A percentile compares a stretch with the other conserved stretches of the same genome.
Evolutionary conservation across 2,329 filamentous ascomycete genomes (phyloP).

Genomic region (Metarhizium robertsii): DNA sequence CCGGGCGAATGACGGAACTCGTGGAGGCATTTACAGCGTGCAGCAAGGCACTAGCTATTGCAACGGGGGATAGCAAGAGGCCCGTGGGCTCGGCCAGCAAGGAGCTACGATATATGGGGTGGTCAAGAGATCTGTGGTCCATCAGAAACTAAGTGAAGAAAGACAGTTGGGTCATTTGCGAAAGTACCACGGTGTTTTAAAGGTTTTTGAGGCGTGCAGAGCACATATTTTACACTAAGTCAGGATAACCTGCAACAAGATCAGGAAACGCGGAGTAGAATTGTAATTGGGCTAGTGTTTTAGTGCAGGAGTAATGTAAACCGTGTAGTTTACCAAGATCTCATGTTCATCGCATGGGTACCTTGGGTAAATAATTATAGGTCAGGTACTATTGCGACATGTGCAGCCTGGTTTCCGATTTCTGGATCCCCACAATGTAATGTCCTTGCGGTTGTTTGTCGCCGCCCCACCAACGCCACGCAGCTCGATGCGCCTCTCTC

Average conservation of each 20-base stretch:
- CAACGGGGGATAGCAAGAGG: constrained; percentile 42
- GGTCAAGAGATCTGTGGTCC: constrained; percentile 54
- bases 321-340: background rate
- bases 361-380: too few species aligned
- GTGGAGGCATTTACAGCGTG: constrained; percentile 67
- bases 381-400: too few species aligned
- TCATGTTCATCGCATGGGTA: too few species aligned
- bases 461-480: background rate
- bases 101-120: constrained; percentile 52
- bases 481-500: background rate
- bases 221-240: too few species aligned
- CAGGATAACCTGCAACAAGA: too few species aligned
- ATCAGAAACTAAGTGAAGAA: constrained; percentile 27
- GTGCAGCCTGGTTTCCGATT: too few species aligned
- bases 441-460: too few species aligned
- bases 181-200: background rate
- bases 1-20: constrained; percentile 64
- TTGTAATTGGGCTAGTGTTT: too few species aligned
- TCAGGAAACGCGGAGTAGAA: too few species aligned
- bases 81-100: constrained; percentile 40
- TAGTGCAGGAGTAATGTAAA: background rate
- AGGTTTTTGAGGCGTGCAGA: too few species aligned
- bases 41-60: constrained; percentile 60
- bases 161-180: background rate
- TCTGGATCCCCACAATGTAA: too few species aligned